Evolutionary conservation across 148 eudicot species (phyloP), one percentile per base, ranked within the genome.

Genomic region (Chenopodium formosanum): DNA sequence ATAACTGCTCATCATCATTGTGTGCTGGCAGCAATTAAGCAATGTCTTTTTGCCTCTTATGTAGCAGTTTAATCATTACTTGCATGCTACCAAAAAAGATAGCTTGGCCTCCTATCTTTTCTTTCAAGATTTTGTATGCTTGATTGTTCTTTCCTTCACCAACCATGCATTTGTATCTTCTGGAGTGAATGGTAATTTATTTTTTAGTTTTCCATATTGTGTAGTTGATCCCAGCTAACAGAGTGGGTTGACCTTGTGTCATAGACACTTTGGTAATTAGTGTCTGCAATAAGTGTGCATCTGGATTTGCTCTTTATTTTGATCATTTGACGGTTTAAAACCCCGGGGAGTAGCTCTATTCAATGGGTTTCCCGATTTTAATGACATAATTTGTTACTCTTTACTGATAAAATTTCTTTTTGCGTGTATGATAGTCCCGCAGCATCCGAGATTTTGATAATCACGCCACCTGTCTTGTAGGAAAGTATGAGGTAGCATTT

Each of bases 391-490:
- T 40, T 76, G 68, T 81, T 60, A 29, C 44, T 68, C 40, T 72
- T 64, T 76, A 34, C 72, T 84, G 52, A 83, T 58, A 47, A 0
- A 73, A 1, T 70, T 40, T 83, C 66, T 76, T 83, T 79, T 74
- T 7, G 48, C 12, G 13, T 50, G 47, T 85, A 82, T 48, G 20
- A 81, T 89, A 94, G 98, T 89, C 95, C 78, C 91, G 97, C 56
- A 88, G 89, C 82, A 87, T 94, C 80, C 91, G 97, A 75, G 98
- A 94, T 88, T 94, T 92, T 82, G 98, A 94, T 85, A 88, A 84
- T 79, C 91, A 94, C 70, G 97, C 94, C 76, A 94, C 98, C n/a
- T 85, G 97, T 70, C 86, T 90, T 74, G 91, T 91, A 82, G 95
- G 91, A 29, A 91, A 94, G 79, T 92, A 88, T 85, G 95, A 92